Evolutionary conservation across 768 basidiomycete genomes (phyloP).

Genomic region (Fomitopsis serialis): DNA sequence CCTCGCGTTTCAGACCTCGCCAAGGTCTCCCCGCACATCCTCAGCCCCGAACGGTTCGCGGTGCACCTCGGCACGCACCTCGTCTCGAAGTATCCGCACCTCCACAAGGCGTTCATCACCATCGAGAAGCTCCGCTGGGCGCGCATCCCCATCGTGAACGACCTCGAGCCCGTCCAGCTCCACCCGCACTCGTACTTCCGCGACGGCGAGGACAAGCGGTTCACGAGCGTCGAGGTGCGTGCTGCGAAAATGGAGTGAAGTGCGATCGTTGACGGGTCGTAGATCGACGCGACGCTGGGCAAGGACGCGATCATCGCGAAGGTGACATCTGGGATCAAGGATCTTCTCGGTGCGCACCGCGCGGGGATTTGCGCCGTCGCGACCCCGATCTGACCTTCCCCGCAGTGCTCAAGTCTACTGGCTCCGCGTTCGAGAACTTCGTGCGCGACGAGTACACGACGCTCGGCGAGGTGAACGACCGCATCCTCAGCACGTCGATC

Average conservation of each 20-base stretch:
- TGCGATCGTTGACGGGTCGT: background rate
- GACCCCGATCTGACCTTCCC: background rate
- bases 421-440: conserved; percentile 80
- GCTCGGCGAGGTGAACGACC: conserved; percentile 74
- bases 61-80: conserved; percentile 83
- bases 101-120: conserved; percentile 63
- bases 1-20: conserved; percentile 55
- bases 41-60: conserved; percentile 80
- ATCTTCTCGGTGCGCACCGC: conserved; percentile 57
- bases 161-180: conserved; percentile 31
- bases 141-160: conserved; percentile 49
- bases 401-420: conserved; percentile 84
- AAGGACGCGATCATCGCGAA: conserved; percentile 57
- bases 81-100: conserved; percentile 73
- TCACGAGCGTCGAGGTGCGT: conserved; percentile 38
- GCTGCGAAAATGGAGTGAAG: too few relatives aligned
- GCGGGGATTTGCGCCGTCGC: background rate
- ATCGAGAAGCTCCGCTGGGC: conserved; percentile 83
- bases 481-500: conserved; percentile 87
- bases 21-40: conserved; percentile 84
- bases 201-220: conserved; percentile 86
- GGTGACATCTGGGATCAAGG: conserved; percentile 67
- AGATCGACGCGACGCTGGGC: conserved; percentile 64
- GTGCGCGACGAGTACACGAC: conserved; percentile 87
- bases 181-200: conserved; percentile 83